Conservation (phyloP, 176 grass and related monocot genomes). For the Carex kokanica region DNA sequence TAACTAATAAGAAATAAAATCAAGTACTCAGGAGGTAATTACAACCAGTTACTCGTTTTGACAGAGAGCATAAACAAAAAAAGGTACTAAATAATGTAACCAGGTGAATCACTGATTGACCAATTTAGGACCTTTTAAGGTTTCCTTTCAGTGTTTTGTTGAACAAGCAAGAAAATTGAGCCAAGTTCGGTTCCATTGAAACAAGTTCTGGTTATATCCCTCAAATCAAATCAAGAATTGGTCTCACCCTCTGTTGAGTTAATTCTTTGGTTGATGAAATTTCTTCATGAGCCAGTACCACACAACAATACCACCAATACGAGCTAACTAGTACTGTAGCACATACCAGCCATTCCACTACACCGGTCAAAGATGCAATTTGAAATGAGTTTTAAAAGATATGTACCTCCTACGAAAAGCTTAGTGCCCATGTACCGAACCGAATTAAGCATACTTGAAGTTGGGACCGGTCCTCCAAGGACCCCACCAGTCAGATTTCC, state of each 20-base stretch:
- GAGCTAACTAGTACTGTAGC: not conserved
- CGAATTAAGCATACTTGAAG: constrained; percentile 41
- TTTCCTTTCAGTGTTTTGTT: not conserved
- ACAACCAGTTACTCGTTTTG: not conserved
- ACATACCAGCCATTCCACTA: not conserved
- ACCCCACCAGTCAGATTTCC: constrained; percentile 30
- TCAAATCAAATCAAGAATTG: not conserved
- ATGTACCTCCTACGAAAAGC: constrained; percentile 74
- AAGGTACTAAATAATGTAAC: not conserved
- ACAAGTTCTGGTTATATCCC: not conserved
- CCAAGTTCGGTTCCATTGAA: not conserved
- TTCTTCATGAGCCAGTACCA: not conserved
- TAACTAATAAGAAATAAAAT: not conserved
- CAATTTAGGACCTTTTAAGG: not conserved
- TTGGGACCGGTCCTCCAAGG: constrained; percentile 15
- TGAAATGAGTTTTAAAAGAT: constrained; percentile 3
- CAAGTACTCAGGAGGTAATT: not conserved
- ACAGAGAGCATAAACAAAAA: not conserved
- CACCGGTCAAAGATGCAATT: not conserved
- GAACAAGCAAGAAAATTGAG: not conserved
- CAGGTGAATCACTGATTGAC: not conserved
- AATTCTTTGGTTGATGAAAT: not conserved
- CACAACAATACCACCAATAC: not conserved
- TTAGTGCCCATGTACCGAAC: constrained; percentile 62
- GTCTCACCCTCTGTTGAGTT: not conserved